Evolutionary conservation across 192 early-diverging fungal species (phyloP), one percentile per base, ranked within the genome.

Genomic region (Coemansia sp.): DNA sequence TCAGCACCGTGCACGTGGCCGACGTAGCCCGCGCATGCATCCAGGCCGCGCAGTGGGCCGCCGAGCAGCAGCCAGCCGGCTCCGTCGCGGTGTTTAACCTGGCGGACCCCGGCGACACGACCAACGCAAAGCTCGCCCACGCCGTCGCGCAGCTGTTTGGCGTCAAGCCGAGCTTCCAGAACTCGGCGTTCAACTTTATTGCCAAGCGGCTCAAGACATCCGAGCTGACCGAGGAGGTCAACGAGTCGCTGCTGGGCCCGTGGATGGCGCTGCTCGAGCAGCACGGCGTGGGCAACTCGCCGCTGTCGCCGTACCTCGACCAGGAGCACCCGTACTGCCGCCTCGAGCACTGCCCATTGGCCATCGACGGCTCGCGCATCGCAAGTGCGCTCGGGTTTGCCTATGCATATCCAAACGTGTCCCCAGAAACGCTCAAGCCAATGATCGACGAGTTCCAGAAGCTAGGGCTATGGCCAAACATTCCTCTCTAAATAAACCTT

Each of bases 1-100:
- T 97, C 65, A 95, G 92, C 77, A 98, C 96, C 1, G 95, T 98
- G 9, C 96, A 98, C 72, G 93, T 98, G 0, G 28, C 56, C 18
- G 96, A 98, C 67, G 95, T 96, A 2, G 69, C 75, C 2, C 56
- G 75, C 11, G 89, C 89, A 3, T 73, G 82, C n/a, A 77, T 87
- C 66, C 75, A 82, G 29, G 46, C 82, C 14, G 83, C 85, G 27
- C 64, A 60, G 50, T 31, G 68, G 16, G 58, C 58, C 35, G 12
- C 32, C 8, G 12, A 38, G 14, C 24, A 25, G 40, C 12, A 24
- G 12, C 25, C 25, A 22, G 14, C 48, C 4, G 27, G 28, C 25
- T 50, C 35, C 10, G 52, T 62, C 2, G 33, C 18, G 38, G 65
- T 92, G 47, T 97, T 93, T 65, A 96, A 98, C 60, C 67, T 98